These are phyloP conservation scores for Rhodotorula sp. DNA, from an alignment of 1,284 basidiomycete species.

Conservation along the genomic window DNA sequence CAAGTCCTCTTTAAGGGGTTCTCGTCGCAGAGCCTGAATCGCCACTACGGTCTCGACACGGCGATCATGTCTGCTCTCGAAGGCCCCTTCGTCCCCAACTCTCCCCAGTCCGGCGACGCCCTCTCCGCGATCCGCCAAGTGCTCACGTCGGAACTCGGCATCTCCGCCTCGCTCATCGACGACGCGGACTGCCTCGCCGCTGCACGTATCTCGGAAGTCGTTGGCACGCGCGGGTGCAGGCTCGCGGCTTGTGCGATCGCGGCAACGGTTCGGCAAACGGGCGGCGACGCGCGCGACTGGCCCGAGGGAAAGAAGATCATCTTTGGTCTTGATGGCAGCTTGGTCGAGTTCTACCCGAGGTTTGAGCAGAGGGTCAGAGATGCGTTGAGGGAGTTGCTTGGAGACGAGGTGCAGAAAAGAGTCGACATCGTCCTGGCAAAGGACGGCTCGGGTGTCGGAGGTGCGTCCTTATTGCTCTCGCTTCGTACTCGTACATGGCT, in stretches of 20 bases:
- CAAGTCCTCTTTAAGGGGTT: constrained; percentile 72
- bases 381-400: constrained; percentile 71
- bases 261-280: constrained; percentile 78
- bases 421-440: constrained; percentile 89
- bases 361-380: constrained; percentile 73
- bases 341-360: constrained; percentile 85
- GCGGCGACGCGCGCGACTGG: constrained; percentile 54
- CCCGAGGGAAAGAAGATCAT: constrained; percentile 58
- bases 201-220: constrained; percentile 70
- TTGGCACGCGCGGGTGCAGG: constrained; percentile 76
- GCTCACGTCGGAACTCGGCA: constrained; percentile 59
- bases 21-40: constrained; percentile 70
- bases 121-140: constrained; percentile 34
- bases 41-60: constrained; percentile 90
- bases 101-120: constrained; percentile 20
- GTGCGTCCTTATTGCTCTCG: constrained; percentile 9
- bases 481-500: background rate
- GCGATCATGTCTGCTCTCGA: constrained; percentile 86
- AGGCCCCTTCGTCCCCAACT: constrained; percentile 34
- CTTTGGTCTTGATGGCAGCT: constrained; percentile 86
- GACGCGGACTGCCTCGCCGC: constrained; percentile 65
- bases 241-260: constrained; percentile 85
- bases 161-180: constrained; percentile 57
- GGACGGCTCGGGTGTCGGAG: constrained; percentile 92
- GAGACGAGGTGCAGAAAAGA: constrained; percentile 70